These are phyloP conservation scores for Fusarium guadeloupense DNA, from an alignment of 2,329 filamentous ascomycete species.

Conservation along the genomic window DNA sequence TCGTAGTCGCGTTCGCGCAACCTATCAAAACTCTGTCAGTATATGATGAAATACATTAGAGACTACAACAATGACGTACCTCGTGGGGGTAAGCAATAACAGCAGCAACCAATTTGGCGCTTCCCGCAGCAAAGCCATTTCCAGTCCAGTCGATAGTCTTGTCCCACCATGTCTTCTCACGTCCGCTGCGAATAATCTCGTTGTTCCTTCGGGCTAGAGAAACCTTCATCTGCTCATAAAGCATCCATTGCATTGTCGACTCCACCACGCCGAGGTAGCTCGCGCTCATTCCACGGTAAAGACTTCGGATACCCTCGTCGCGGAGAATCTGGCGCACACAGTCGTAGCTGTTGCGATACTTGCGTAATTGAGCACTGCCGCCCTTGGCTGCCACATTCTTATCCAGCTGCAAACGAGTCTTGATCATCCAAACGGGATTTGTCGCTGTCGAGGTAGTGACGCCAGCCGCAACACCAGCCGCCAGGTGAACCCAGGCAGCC, in stretches of 20 bases:
- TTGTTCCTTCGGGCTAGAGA: constrained; percentile 72
- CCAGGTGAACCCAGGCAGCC: constrained; percentile 79
- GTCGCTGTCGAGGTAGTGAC: constrained; percentile 89
- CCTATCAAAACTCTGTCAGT: constrained; percentile 54
- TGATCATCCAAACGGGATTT: constrained; percentile 96
- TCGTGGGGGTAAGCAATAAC: constrained; percentile 92
- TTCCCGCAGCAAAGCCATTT: constrained; percentile 80
- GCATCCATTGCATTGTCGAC: constrained; percentile 89
- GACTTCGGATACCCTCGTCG: constrained; percentile 79
- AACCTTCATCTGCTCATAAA: constrained; percentile 92
- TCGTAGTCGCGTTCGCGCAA: constrained; percentile 83
- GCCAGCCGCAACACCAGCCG: constrained; percentile 79
- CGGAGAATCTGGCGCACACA: constrained; percentile 84
- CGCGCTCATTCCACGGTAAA: constrained; percentile 91
- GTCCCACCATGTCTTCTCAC: constrained; percentile 76
- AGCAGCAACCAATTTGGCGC: constrained; percentile 86
- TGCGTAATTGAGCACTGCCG: constrained; percentile 64
- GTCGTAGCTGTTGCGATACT: constrained; percentile 88
- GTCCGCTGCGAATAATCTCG: constrained; percentile 64
- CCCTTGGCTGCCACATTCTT: constrained; percentile 76
- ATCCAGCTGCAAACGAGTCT: constrained; percentile 91
- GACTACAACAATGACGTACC: constrained; percentile 56
- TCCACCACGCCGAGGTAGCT: constrained; percentile 92
- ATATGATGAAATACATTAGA: not conserved
- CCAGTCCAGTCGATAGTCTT: constrained; percentile 80